A percentile compares a stretch with the other conserved stretches of the same genome.
These are phyloP conservation scores for Chaetomiaceae sp. DNA, from an alignment of 2,329 filamentous ascomycete species.

Conservation along the genomic window DNA sequence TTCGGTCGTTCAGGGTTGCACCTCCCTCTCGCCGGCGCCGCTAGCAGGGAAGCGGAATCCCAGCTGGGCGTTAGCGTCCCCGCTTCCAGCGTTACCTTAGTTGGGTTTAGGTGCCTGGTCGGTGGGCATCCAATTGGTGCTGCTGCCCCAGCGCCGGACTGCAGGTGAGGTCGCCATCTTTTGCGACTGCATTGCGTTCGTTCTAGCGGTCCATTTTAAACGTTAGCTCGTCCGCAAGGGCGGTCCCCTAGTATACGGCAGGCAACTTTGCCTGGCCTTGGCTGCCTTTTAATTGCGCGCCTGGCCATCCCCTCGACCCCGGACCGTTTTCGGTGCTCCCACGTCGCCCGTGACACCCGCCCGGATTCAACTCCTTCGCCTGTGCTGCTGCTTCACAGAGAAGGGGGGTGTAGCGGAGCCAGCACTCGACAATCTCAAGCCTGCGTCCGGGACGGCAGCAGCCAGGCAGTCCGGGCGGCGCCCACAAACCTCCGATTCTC, in stretches of 20 bases:
- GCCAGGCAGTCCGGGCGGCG: no score
- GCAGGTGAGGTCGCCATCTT: no score
- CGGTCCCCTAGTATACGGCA: no score
- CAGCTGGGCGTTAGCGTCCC: conserved; percentile 2
- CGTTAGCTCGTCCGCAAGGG: conserved; percentile 6
- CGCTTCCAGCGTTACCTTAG: no score
- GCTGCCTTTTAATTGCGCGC: conserved; percentile 13
- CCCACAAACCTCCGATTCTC: no score
- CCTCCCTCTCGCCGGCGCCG: no score
- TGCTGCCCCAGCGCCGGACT: conserved; percentile 9
- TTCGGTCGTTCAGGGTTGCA: no score
- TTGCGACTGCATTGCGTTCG: no score
- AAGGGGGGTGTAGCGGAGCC: background rate
- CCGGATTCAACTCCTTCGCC: background rate
- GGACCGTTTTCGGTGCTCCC: no score
- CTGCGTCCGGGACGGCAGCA: background rate
- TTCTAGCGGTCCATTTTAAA: no score
- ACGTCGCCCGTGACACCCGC: background rate
- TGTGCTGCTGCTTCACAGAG: background rate
- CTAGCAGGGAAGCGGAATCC: no score
- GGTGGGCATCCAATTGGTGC: conserved; percentile 6
- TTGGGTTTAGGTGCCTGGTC: conserved; percentile 11
- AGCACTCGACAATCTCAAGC: background rate
- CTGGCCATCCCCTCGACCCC: background rate
- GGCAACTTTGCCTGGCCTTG: no score